Percentiles rank a stretch among this genome's conserved stretches.
Conservation (phyloP, 1,284 basidiomycete species). For the Irpex rosettiformis region DNA sequence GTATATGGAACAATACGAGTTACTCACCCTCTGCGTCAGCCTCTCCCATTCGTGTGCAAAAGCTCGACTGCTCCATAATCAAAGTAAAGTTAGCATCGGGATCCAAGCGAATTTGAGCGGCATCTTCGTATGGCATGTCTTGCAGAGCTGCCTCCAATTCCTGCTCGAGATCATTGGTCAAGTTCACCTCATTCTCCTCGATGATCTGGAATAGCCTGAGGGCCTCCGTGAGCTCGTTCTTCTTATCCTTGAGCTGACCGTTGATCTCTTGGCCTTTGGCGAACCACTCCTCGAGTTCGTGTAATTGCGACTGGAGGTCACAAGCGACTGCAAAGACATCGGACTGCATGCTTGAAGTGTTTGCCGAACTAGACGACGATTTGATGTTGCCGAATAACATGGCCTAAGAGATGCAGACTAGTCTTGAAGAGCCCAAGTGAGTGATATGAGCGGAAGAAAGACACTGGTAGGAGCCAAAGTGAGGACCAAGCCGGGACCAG, state of each 20-base stretch:
- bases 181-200: not conserved
- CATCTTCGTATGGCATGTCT: not conserved
- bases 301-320: not conserved
- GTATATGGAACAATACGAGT: not conserved
- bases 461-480: too few relatives aligned
- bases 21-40: not conserved
- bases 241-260: not conserved
- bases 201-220: not conserved
- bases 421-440: not conserved
- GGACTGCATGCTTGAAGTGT: not conserved
- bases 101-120: not conserved
- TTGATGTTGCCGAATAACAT: not conserved
- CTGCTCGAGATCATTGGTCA: not conserved
- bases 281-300: not conserved
- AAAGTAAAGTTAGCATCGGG: not conserved
- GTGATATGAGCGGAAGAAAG: not conserved
- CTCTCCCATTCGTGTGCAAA: not conserved
- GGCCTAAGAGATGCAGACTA: not conserved
- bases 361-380: not conserved
- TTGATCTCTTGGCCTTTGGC: not conserved
- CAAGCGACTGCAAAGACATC: conserved; percentile 1
- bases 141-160: not conserved
- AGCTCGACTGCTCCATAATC: not conserved
- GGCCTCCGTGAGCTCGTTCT: not conserved
- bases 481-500: too few relatives aligned